Evolutionary conservation across 192 early-diverging fungal genomes (phyloP).

Genomic region (Backusella tarrabulga): DNA sequence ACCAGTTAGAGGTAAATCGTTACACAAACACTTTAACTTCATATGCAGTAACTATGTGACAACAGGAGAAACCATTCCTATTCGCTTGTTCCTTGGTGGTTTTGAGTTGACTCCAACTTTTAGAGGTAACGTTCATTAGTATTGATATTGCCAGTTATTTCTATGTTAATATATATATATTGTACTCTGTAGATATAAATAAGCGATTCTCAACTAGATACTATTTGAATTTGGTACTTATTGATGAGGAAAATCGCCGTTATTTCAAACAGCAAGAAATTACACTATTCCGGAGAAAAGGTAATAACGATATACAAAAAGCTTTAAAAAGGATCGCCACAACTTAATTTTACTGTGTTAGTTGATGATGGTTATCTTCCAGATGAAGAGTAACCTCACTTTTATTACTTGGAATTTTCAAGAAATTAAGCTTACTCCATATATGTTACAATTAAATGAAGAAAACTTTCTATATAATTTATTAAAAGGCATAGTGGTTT

Average conservation of each 20-base stretch:
- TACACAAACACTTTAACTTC: neutral
- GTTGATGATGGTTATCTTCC: neutral
- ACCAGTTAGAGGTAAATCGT: constrained; percentile 61
- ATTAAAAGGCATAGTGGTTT: neutral
- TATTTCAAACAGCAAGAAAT: constrained; percentile 99
- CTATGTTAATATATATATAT: neutral
- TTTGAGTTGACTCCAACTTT: constrained; percentile 99
- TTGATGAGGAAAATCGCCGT: constrained; percentile 97
- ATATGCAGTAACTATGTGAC: neutral
- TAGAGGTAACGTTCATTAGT: constrained; percentile 35
- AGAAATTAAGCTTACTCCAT: neutral
- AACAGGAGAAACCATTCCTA: constrained; percentile 91
- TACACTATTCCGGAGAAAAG: constrained; percentile 68
- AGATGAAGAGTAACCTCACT: neutral
- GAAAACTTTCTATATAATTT: too few relatives aligned
- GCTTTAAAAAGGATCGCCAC: neutral
- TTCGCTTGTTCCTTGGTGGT: constrained; percentile 93
- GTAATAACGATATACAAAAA: constrained; percentile 10
- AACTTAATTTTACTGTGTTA: neutral
- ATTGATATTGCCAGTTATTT: neutral
- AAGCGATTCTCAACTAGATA: constrained; percentile 98
- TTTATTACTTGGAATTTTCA: neutral
- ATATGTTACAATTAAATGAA: too few relatives aligned
- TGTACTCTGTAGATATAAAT: constrained; percentile 62
- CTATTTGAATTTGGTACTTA: constrained; percentile 94